phyloP scores from a whole-genome alignment of 371 early-diverging fungal species.

The Apophysomyces elegans region DNA sequence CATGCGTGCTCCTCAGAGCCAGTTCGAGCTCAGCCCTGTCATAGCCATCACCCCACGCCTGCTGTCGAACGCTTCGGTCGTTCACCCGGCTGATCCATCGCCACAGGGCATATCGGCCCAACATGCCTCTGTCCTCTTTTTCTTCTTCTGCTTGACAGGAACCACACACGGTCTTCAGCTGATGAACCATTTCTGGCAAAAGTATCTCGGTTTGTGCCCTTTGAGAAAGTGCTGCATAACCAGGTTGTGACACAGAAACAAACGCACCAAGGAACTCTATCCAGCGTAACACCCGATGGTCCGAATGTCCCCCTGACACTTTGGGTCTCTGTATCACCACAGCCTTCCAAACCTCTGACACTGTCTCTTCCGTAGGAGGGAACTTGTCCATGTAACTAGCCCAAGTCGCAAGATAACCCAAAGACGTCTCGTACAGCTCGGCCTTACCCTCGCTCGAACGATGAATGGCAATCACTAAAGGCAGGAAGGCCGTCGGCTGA shows the following conservation, averaged over 20 bases:
- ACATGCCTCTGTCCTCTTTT: slow-evolving; percentile 12
- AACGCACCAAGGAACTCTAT: slow-evolving; percentile 18
- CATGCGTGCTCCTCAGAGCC: slow-evolving; percentile 24
- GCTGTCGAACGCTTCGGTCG: slow-evolving; percentile 15
- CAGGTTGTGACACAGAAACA: slow-evolving; percentile 4
- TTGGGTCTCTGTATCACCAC: background rate
- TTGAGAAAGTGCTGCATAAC: slow-evolving; percentile 7
- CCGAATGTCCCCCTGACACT: background rate
- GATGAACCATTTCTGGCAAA: slow-evolving; percentile 10
- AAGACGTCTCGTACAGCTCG: slow-evolving; percentile 35
- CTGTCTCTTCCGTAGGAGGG: slow-evolving; percentile 25
- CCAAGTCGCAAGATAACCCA: slow-evolving; percentile 59
- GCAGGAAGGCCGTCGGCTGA: slow-evolving; percentile 54
- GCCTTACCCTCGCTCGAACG: slow-evolving; percentile 12
- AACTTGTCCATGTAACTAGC: slow-evolving; percentile 44
- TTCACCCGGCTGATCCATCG: slow-evolving; percentile 26
- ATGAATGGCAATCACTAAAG: slow-evolving; percentile 32
- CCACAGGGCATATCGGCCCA: slow-evolving; percentile 37
- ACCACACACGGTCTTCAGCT: slow-evolving; percentile 18
- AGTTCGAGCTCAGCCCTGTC: slow-evolving; percentile 25
- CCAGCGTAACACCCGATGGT: slow-evolving; percentile 21
- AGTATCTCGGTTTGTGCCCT: slow-evolving; percentile 13
- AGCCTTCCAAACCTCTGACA: slow-evolving; percentile 27
- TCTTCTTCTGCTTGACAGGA: background rate
- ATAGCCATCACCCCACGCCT: slow-evolving; percentile 22